phyloP scores from a whole-genome alignment of 2,329 filamentous ascomycete species.

The Ustilaginoidea virens region DNA sequence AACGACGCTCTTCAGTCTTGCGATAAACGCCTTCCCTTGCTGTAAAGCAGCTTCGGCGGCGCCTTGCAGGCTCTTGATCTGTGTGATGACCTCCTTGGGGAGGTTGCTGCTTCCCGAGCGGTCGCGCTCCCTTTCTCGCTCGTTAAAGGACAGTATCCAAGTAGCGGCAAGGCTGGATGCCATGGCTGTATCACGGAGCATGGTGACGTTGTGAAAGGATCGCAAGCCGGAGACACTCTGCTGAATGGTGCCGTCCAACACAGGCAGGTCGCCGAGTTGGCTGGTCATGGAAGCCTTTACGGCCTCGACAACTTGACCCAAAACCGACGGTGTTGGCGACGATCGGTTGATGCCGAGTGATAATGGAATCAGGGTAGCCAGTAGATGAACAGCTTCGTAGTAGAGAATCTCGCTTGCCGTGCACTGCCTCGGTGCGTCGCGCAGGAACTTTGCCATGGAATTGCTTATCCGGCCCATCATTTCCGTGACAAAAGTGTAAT shows the following conservation, averaged over 20 bases:
- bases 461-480: conserved; percentile 25
- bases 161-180: conserved; percentile 16
- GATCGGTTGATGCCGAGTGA: conserved; percentile 11
- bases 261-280: conserved; percentile 9
- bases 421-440: conserved; percentile 14
- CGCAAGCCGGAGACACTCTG: conserved; percentile 12
- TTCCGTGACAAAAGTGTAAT: conserved; percentile 29
- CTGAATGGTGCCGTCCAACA: conserved; percentile 5
- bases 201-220: conserved; percentile 20
- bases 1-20: conserved; percentile 15
- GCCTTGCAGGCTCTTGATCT: conserved; percentile 18
- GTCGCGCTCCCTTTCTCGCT: conserved; percentile 24
- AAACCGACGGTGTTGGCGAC: conserved; percentile 9
- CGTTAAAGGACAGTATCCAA: conserved; percentile 21
- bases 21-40: conserved; percentile 16
- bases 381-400: conserved; percentile 26
- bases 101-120: conserved; percentile 22
- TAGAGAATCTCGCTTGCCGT: conserved; percentile 27
- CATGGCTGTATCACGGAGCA: conserved; percentile 22
- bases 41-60: conserved; percentile 16
- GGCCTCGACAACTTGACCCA: conserved; percentile 13
- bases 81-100: conserved; percentile 19
- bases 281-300: conserved; percentile 13
- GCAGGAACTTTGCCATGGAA: conserved; percentile 24
- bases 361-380: conserved; percentile 20